These are phyloP conservation scores for Tetrahymena elliotti DNA, from an alignment of 73 alveolate genomes.

Conservation along the genomic window DNA sequence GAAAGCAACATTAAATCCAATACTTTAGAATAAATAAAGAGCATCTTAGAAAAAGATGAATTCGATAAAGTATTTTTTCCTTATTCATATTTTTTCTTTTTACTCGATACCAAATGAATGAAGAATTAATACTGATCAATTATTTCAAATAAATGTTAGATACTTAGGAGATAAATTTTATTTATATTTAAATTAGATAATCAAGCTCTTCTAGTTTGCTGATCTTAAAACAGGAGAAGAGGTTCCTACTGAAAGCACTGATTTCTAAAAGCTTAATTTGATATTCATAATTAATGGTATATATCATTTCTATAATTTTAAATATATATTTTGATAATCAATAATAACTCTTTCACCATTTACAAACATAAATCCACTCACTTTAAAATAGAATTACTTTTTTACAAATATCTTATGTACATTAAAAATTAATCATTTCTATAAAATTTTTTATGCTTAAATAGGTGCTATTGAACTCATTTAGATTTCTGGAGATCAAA, in stretches of 20 bases:
- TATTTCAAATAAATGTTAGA: neutral
- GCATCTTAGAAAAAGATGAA: neutral
- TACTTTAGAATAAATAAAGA: neutral
- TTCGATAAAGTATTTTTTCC: neutral
- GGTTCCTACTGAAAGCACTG: neutral
- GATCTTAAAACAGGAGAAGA: neutral
- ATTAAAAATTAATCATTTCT: no score
- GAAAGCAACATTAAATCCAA: neutral
- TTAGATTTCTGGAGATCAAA: neutral
- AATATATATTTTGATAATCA: no score
- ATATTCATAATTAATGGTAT: neutral
- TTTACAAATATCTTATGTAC: no score
- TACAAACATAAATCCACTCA: no score
- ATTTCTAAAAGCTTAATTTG: neutral
- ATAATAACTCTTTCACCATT: no score
- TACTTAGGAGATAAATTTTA: neutral
- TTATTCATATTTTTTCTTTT: neutral
- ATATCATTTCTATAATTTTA: neutral
- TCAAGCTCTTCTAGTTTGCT: neutral
- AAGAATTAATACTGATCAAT: neutral
- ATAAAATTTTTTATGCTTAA: neutral
- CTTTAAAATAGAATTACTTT: no score
- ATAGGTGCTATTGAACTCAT: neutral
- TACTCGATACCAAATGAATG: neutral
- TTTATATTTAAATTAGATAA: neutral